Evolutionary conservation across 208 protist genomes (phyloP).

Genomic region (Trypanosoma boissoni): DNA sequence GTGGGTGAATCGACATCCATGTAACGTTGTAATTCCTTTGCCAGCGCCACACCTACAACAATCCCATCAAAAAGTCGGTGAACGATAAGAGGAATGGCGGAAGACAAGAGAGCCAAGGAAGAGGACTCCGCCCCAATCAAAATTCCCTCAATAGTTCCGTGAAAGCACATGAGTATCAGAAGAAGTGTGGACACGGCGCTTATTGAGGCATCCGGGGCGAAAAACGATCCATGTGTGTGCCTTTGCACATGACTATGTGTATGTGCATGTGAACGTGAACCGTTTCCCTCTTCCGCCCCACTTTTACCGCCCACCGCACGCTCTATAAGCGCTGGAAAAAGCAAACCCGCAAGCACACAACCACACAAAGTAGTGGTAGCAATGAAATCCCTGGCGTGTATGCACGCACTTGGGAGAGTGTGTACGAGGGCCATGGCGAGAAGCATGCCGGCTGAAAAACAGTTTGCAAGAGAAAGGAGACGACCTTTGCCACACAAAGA

Average conservation of each 20-base stretch:
- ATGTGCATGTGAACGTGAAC: constrained; percentile 1
- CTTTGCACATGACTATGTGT: background rate
- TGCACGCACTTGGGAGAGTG: constrained; percentile 47
- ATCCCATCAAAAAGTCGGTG: constrained; percentile 73
- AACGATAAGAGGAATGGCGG: constrained; percentile 45
- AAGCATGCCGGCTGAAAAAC: constrained; percentile 64
- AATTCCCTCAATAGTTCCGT: constrained; percentile 62
- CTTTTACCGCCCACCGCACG: background rate
- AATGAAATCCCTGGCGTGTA: background rate
- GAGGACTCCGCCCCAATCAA: constrained; percentile 48
- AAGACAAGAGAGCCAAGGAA: constrained; percentile 27
- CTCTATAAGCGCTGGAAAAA: constrained; percentile 64
- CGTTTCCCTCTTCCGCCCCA: background rate
- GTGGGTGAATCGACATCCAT: too few relatives aligned
- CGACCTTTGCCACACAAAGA: too few relatives aligned
- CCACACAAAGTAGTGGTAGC: constrained; percentile 18
- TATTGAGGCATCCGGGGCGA: too few relatives aligned
- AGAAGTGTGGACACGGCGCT: constrained; percentile 36
- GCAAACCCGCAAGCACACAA: constrained; percentile 47
- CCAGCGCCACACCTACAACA: constrained; percentile 59
- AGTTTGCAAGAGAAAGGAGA: constrained; percentile 54
- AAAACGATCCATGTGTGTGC: background rate
- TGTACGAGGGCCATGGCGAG: constrained; percentile 56
- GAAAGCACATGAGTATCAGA: constrained; percentile 68
- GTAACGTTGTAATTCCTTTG: constrained; percentile 36